These are phyloP conservation scores for Voacanga thouarsii DNA, from an alignment of 257 asterid genomes.

Conservation along the genomic window DNA sequence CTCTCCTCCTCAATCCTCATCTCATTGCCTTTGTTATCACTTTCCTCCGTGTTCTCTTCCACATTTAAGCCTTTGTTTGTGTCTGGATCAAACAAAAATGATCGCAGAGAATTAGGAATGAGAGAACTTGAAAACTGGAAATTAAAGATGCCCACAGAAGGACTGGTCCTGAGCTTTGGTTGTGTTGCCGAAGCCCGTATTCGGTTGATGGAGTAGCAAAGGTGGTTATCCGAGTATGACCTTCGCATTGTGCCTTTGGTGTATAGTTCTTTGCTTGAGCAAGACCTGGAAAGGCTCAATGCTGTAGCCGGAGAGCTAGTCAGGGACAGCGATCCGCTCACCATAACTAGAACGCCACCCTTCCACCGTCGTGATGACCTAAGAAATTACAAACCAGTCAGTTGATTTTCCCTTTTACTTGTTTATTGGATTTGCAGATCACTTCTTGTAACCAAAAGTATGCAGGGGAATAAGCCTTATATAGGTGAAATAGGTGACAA, in stretches of 20 bases:
- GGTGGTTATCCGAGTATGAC: conserved; percentile 38
- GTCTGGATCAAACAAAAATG: conserved; percentile 43
- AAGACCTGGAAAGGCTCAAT: conserved; percentile 31
- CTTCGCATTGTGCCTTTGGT: conserved; percentile 13
- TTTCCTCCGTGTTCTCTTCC: conserved; percentile 20
- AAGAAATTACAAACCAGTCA: not conserved
- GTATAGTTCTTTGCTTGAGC: conserved; percentile 5
- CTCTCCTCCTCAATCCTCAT: conserved; percentile 25
- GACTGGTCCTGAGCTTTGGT: conserved; percentile 44
- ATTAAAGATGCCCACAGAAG: conserved; percentile 46
- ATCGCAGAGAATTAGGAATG: conserved; percentile 46
- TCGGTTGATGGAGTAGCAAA: conserved; percentile 24
- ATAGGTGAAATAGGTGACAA: conserved; percentile 33
- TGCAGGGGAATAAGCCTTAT: conserved; percentile 18
- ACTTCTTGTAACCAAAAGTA: conserved; percentile 22
- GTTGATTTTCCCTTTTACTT: not conserved
- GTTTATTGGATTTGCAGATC: not conserved
- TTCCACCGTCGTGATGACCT: conserved; percentile 1
- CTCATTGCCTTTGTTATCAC: conserved; percentile 19
- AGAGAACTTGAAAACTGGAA: conserved; percentile 43
- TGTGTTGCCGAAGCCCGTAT: conserved; percentile 34
- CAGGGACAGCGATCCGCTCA: conserved; percentile 31
- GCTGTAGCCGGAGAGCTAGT: conserved; percentile 29
- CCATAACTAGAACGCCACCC: conserved; percentile 33
- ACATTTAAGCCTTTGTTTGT: conserved; percentile 23